Percentiles rank a stretch among this genome's conserved stretches.
These are phyloP conservation scores for Globisporangium ultimum DNA, from an alignment of 352 stramenopile genomes.

Conservation along the genomic window DNA sequence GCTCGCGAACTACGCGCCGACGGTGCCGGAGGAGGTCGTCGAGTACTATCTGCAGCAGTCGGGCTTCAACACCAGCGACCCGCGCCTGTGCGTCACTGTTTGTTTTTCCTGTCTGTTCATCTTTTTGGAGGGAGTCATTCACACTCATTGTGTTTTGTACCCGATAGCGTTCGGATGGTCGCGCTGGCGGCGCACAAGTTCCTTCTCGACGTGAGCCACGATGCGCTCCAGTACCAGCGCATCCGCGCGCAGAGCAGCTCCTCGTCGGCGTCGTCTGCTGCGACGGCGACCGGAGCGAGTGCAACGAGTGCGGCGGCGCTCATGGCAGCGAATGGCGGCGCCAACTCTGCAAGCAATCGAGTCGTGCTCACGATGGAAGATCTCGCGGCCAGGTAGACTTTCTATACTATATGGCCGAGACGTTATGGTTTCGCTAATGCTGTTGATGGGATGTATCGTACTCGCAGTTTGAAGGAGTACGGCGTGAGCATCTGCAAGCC, in stretches of 20 bases:
- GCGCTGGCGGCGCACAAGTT: conserved; percentile 77
- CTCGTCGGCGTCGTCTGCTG: conserved; percentile 5
- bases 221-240: conserved; percentile 78
- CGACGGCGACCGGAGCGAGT: background rate
- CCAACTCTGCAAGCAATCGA: conserved; percentile 15
- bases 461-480: conserved; percentile 71
- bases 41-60: conserved; percentile 73
- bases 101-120: background rate
- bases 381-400: conserved; percentile 41
- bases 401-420: background rate
- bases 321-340: conserved; percentile 13
- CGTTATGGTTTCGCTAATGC: background rate
- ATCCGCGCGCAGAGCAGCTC: conserved; percentile 38
- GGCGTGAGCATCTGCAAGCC: conserved; percentile 77
- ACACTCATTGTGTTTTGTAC: background rate
- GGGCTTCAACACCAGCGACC: conserved; percentile 65
- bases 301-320: conserved; percentile 7
- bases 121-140: background rate
- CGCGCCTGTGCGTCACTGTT: conserved; percentile 45
- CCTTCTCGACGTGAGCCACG: conserved; percentile 73
- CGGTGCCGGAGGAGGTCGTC: conserved; percentile 70
- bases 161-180: conserved; percentile 54
- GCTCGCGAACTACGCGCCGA: conserved; percentile 58
- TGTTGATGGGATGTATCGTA: background rate
- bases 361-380: conserved; percentile 75